Evolutionary conservation across 2,329 filamentous ascomycete species (phyloP).

Genomic region (Exophiala sideris): DNA sequence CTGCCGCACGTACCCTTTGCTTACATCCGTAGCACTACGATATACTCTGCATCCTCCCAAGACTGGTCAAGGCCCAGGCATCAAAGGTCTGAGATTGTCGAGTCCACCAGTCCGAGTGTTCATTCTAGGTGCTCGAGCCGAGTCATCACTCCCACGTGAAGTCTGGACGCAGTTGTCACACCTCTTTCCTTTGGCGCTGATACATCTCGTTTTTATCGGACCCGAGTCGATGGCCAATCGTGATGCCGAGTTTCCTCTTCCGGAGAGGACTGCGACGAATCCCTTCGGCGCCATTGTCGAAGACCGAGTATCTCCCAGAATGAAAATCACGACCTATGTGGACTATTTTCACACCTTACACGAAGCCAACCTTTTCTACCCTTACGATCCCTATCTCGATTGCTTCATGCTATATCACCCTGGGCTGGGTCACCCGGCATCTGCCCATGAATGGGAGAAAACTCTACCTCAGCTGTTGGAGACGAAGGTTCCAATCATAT

Average conservation of each 20-base stretch:
- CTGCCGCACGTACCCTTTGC: constrained; percentile 11
- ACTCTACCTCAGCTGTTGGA: constrained; percentile 86
- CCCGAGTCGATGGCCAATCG: constrained; percentile 95
- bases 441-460: constrained; percentile 88
- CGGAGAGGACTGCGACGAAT: constrained; percentile 77
- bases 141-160: constrained; percentile 89
- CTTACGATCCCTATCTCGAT: constrained; percentile 97
- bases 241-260: constrained; percentile 87
- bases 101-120: constrained; percentile 89
- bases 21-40: constrained; percentile 63
- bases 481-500: constrained; percentile 92
- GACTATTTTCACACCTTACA: constrained; percentile 98
- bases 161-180: constrained; percentile 93
- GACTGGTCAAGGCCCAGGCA: constrained; percentile 70
- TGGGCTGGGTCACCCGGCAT: constrained; percentile 88
- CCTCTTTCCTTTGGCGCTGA: constrained; percentile 85
- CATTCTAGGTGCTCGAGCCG: constrained; percentile 90
- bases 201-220: constrained; percentile 92
- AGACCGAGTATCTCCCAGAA: constrained; percentile 77
- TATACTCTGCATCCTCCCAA: constrained; percentile 90
- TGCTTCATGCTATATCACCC: constrained; percentile 97
- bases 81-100: constrained; percentile 71
- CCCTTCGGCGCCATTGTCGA: constrained; percentile 94
- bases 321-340: constrained; percentile 97
- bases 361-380: constrained; percentile 82